phyloP scores from a whole-genome alignment of 768 basidiomycete genomes.

The Pulveroboletus ravenelii region DNA sequence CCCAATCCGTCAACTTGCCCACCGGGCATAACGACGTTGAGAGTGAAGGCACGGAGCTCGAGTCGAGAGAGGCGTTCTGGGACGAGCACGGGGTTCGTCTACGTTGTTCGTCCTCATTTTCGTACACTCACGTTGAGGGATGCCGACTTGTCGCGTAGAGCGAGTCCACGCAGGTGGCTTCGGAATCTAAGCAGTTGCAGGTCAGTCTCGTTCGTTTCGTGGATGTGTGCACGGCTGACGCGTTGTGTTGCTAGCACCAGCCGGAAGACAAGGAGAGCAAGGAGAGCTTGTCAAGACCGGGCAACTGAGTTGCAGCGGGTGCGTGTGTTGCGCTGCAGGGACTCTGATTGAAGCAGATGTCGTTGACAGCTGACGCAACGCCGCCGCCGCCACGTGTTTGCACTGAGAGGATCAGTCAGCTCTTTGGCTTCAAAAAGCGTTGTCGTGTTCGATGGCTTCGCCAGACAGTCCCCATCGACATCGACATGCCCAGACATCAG shows the following conservation, averaged over 20 bases:
- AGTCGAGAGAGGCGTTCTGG: slow-evolving; percentile 13
- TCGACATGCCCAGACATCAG: too few species aligned
- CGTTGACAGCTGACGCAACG: too few species aligned
- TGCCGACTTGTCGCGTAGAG: too few species aligned
- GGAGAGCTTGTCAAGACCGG: neutral
- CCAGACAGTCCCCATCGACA: too few species aligned
- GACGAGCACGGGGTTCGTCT: slow-evolving; percentile 13
- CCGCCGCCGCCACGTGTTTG: too few species aligned
- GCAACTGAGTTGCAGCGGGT: neutral
- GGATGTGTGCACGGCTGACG: neutral
- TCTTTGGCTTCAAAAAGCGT: too few species aligned
- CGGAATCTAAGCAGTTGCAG: slow-evolving; percentile 19
- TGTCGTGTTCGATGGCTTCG: too few species aligned
- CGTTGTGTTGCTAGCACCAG: neutral
- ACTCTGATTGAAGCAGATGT: too few species aligned
- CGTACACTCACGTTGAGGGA: too few species aligned
- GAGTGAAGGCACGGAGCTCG: slow-evolving; percentile 7
- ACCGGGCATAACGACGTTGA: neutral
- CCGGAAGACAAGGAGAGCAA: slow-evolving; percentile 1
- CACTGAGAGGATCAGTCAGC: too few species aligned
- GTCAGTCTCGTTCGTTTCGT: neutral
- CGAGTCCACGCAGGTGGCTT: slow-evolving; percentile 6
- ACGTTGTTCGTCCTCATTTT: too few species aligned
- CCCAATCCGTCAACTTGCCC: slow-evolving; percentile 14
- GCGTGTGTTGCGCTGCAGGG: neutral